Percentiles rank a stretch among this genome's conserved stretches.
Evolutionary conservation across 2,329 filamentous ascomycete species (phyloP).

Genomic region (Rutstroemia sp.): DNA sequence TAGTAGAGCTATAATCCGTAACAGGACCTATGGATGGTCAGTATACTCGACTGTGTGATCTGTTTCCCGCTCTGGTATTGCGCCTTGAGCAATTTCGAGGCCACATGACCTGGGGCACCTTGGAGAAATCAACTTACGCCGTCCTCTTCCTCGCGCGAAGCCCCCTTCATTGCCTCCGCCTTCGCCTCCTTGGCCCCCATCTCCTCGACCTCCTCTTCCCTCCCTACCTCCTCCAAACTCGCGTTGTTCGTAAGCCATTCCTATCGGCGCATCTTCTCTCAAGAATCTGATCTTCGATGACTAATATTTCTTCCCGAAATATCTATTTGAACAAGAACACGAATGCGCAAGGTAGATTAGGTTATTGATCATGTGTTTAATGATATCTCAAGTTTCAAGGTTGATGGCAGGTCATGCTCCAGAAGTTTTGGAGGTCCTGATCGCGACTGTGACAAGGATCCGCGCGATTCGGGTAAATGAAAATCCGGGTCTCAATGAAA

Average conservation of each 20-base stretch:
- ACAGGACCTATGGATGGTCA: conserved; percentile 58
- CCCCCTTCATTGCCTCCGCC: conserved; percentile 11
- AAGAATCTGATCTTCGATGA: not conserved
- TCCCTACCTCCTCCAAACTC: conserved; percentile 19
- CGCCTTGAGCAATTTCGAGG: not conserved
- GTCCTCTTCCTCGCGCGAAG: conserved; percentile 21
- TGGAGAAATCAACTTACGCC: conserved; percentile 23
- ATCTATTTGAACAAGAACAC: not conserved
- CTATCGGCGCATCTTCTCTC: conserved; percentile 16
- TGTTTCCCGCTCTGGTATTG: not conserved
- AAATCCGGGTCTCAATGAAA: not conserved
- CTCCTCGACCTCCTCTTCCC: conserved; percentile 9
- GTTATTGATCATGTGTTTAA: too few relatives aligned
- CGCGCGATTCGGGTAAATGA: too few relatives aligned
- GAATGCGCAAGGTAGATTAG: too few relatives aligned
- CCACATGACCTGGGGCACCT: not conserved
- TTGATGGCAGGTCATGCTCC: too few relatives aligned
- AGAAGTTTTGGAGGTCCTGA: too few relatives aligned
- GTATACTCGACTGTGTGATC: not conserved
- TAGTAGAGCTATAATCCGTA: conserved; percentile 85
- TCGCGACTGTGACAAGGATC: too few relatives aligned
- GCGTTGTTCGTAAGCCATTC: conserved; percentile 30
- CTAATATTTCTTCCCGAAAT: not conserved
- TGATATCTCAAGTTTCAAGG: too few relatives aligned
- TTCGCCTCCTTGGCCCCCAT: conserved; percentile 10